phyloP scores from a whole-genome alignment of 2,329 filamentous ascomycete species.

The Diaporthe velutina region DNA sequence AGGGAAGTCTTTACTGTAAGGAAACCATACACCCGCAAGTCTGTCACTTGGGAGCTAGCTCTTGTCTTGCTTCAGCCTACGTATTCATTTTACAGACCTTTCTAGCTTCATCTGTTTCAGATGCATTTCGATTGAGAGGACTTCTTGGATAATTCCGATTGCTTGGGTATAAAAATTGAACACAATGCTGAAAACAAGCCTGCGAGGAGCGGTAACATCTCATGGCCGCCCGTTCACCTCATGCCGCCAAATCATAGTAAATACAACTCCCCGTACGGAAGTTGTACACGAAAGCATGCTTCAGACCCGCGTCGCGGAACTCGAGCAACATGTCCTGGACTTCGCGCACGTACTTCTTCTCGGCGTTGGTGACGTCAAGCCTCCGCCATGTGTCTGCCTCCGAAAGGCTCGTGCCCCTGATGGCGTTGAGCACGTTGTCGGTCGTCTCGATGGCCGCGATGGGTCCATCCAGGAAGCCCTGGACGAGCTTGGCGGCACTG shows the following conservation, averaged over 20 bases:
- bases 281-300: conserved; percentile 91
- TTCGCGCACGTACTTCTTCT: conserved; percentile 86
- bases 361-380: conserved; percentile 81
- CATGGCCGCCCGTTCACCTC: not conserved
- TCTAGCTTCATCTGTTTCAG: not conserved
- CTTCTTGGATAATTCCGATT: not conserved
- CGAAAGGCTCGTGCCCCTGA: conserved; percentile 80
- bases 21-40: too few relatives aligned
- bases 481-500: conserved; percentile 72
- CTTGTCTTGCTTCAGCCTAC: not conserved
- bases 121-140: not conserved
- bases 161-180: conserved; percentile 4
- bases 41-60: not conserved
- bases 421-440: conserved; percentile 83
- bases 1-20: too few relatives aligned
- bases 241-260: conserved; percentile 82
- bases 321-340: conserved; percentile 80
- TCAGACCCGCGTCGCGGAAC: conserved; percentile 70
- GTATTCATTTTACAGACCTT: not conserved
- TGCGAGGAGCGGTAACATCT: not conserved
- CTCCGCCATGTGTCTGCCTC: conserved; percentile 88
- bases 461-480: conserved; percentile 80
- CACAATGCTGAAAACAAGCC: not conserved
- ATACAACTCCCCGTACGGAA: conserved; percentile 87
- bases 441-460: conserved; percentile 91